Conservation (phyloP, 1,284 basidiomycete genomes). For the Anthracocystis walkeri region DNA sequence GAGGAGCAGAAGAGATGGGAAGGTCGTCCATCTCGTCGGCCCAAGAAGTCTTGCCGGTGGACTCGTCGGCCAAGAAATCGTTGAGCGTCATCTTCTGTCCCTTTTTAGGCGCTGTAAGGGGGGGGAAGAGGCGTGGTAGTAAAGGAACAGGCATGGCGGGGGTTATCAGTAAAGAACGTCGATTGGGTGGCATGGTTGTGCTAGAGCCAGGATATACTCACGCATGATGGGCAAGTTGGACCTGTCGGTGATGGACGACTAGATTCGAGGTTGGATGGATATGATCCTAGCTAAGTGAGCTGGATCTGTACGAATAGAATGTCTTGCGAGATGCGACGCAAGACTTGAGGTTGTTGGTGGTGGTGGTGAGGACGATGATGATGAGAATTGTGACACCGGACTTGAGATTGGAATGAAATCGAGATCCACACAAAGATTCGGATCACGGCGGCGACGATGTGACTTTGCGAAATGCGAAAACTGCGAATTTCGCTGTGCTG, state of each 20-base stretch:
- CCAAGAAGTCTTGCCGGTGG: slow-evolving; percentile 66
- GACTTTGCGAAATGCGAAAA: not conserved
- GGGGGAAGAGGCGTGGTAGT: too few species aligned
- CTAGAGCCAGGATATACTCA: slow-evolving; percentile 9
- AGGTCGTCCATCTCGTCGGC: slow-evolving; percentile 69
- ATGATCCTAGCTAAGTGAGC: slow-evolving; percentile 20
- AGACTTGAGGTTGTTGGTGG: slow-evolving; percentile 11
- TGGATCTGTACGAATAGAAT: not conserved
- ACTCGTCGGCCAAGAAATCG: slow-evolving; percentile 67
- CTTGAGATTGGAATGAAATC: slow-evolving; percentile 13
- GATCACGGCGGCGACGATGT: slow-evolving; percentile 24
- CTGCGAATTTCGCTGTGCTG: not conserved
- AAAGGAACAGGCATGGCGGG: not conserved
- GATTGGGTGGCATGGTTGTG: not conserved
- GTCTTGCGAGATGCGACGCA: slow-evolving; percentile 20
- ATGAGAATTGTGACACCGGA: slow-evolving; percentile 25
- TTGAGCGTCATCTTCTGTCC: slow-evolving; percentile 62
- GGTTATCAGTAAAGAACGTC: not conserved
- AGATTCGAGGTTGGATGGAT: slow-evolving; percentile 2
- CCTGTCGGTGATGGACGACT: slow-evolving; percentile 11
- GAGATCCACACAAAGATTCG: slow-evolving; percentile 14
- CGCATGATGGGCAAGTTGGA: slow-evolving; percentile 37
- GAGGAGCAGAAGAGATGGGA: slow-evolving; percentile 58
- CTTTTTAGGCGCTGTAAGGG: slow-evolving; percentile 65
- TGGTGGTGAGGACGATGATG: slow-evolving; percentile 20